Conservation (phyloP, 2,329 filamentous ascomycete species). For the Acrocalymma vagum region DNA sequence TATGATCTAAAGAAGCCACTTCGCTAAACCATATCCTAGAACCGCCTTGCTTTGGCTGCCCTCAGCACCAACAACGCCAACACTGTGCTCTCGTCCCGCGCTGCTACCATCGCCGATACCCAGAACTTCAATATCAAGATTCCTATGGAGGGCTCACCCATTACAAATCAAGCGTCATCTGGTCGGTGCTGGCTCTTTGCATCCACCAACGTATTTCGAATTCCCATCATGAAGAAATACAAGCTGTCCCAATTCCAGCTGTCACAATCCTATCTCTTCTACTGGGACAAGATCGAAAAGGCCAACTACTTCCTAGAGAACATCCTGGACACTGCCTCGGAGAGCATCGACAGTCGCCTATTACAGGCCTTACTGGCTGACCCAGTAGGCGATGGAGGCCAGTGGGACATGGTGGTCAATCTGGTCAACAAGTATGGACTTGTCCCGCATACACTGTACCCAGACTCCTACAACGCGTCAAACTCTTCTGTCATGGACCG, state of each 20-base stretch:
- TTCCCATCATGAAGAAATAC: slow-evolving; percentile 87
- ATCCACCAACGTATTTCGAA: slow-evolving; percentile 87
- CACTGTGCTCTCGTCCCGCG: slow-evolving; percentile 70
- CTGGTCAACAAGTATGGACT: slow-evolving; percentile 87
- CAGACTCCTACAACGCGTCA: slow-evolving; percentile 81
- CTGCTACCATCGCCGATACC: slow-evolving; percentile 71
- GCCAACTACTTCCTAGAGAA: slow-evolving; percentile 89
- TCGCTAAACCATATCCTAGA: slow-evolving; percentile 51
- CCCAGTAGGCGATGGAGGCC: slow-evolving; percentile 82
- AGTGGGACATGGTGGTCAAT: slow-evolving; percentile 93
- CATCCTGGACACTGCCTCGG: slow-evolving; percentile 75
- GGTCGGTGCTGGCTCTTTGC: slow-evolving; percentile 94
- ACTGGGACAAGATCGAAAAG: slow-evolving; percentile 95
- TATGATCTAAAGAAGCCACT: too few relatives aligned
- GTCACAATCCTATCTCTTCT: slow-evolving; percentile 89
- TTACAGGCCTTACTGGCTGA: slow-evolving; percentile 73
- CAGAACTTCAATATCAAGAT: slow-evolving; percentile 87
- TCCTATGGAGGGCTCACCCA: slow-evolving; percentile 80
- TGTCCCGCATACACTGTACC: slow-evolving; percentile 83
- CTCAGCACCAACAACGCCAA: slow-evolving; percentile 73
- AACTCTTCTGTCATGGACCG: slow-evolving; percentile 74
- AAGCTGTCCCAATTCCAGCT: slow-evolving; percentile 81
- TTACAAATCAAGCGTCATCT: slow-evolving; percentile 84
- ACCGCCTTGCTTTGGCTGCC: slow-evolving; percentile 78
- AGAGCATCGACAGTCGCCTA: slow-evolving; percentile 76